Evolutionary conservation across 2,329 filamentous ascomycete genomes (phyloP).

Genomic region (Conoideocrella luteorostrata): DNA sequence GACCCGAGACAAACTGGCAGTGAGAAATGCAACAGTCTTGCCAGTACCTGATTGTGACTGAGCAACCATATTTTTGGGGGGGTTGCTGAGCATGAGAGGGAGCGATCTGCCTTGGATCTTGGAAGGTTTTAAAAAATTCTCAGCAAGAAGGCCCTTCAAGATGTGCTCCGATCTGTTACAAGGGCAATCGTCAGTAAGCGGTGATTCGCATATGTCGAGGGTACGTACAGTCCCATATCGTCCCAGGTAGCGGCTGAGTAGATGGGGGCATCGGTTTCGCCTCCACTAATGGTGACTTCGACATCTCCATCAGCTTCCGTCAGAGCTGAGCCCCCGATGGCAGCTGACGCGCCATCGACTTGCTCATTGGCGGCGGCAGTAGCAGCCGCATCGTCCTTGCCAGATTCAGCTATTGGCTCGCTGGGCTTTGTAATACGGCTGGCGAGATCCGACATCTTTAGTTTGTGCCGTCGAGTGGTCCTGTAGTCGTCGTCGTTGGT

Average conservation of each 20-base stretch:
- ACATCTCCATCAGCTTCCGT: constrained; percentile 10
- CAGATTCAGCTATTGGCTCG: neutral
- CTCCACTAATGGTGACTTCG: constrained; percentile 9
- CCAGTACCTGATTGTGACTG: constrained; percentile 99
- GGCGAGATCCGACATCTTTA: constrained; percentile 11
- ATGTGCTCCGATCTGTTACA: constrained; percentile 44
- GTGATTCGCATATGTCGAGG: neutral
- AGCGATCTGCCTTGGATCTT: constrained; percentile 97
- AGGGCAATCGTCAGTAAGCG: neutral
- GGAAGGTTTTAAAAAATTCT: constrained; percentile 91
- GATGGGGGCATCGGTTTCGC: constrained; percentile 7
- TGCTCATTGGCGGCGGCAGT: constrained; percentile 3
- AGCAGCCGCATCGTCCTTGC: neutral
- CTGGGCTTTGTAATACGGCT: constrained; percentile 8
- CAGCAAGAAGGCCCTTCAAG: constrained; percentile 66
- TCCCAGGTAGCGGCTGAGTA: constrained; percentile 9
- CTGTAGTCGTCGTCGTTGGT: too few species aligned
- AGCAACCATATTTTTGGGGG: constrained; percentile 90
- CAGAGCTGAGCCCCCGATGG: constrained; percentile 8
- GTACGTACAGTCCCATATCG: constrained; percentile 10
- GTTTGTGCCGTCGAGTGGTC: neutral
- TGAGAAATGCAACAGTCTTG: constrained; percentile 94
- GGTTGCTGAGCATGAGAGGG: constrained; percentile 78
- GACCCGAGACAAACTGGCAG: constrained; percentile 82
- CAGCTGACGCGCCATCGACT: constrained; percentile 8